Conservation (phyloP, 495 filamentous ascomycete genomes). For the Neurospora sp. region DNA sequence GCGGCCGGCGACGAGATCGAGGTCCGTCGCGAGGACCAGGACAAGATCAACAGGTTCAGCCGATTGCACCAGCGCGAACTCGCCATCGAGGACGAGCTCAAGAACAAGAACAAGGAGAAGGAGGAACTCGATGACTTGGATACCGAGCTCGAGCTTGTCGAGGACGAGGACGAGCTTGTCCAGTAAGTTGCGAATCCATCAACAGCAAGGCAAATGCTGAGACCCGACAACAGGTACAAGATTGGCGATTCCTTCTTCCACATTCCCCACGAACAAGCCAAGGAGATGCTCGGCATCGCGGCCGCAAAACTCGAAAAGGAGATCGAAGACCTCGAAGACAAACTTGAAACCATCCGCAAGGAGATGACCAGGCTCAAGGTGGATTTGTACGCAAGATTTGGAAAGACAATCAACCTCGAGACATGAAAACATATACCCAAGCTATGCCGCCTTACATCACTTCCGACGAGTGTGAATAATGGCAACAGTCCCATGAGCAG, state of each 20-base stretch:
- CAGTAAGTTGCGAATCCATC: slow-evolving; percentile 46
- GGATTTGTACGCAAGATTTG: slow-evolving; percentile 86
- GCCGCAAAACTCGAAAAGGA: slow-evolving; percentile 64
- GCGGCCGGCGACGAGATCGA: slow-evolving; percentile 69
- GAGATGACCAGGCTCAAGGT: slow-evolving; percentile 85
- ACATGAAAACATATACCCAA: slow-evolving; percentile 41
- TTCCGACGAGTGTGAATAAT: not conserved
- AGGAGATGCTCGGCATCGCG: slow-evolving; percentile 65
- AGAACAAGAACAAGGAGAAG: slow-evolving; percentile 90
- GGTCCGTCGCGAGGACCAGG: slow-evolving; percentile 91
- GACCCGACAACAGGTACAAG: slow-evolving; percentile 60
- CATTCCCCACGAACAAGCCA: slow-evolving; percentile 70
- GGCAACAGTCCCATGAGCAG: not conserved
- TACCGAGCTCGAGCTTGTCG: slow-evolving; percentile 77
- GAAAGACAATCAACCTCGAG: slow-evolving; percentile 90
- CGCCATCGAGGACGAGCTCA: slow-evolving; percentile 68
- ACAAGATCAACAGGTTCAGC: slow-evolving; percentile 98
- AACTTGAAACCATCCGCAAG: slow-evolving; percentile 60
- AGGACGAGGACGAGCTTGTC: slow-evolving; percentile 83
- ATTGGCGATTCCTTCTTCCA: slow-evolving; percentile 93
- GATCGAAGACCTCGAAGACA: slow-evolving; percentile 65
- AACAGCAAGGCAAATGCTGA: slow-evolving; percentile 6
- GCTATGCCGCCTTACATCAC: not conserved
- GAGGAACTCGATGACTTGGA: slow-evolving; percentile 92
- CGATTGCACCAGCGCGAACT: slow-evolving; percentile 81